A percentile compares a stretch with the other conserved stretches of the same genome.
These are phyloP conservation scores for Raphanus sativus DNA, from an alignment of 345 rosid species.

Conservation along the genomic window DNA sequence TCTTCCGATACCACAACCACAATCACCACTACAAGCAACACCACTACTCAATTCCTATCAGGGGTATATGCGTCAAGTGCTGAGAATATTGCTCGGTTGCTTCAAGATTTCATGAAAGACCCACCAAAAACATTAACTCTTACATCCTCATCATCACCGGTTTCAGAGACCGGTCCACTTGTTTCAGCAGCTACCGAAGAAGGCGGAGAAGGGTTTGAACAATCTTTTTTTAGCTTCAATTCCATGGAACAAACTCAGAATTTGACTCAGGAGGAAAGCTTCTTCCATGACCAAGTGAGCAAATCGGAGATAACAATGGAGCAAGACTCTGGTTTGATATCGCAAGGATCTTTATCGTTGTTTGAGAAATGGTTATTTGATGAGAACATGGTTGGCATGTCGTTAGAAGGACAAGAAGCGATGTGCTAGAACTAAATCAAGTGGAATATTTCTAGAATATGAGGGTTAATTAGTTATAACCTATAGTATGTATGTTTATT, in stretches of 20 bases:
- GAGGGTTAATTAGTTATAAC: conserved; percentile 30
- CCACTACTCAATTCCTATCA: conserved; percentile 26
- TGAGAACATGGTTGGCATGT: conserved; percentile 51
- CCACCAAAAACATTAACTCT: conserved; percentile 36
- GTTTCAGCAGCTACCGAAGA: conserved; percentile 18
- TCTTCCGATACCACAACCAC: conserved; percentile 38
- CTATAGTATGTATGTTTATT: conserved; percentile 18
- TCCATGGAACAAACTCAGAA: conserved; percentile 40
- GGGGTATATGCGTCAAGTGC: conserved; percentile 62
- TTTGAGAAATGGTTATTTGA: conserved; percentile 81
- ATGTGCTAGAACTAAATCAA: conserved; percentile 35
- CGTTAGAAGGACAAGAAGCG: conserved; percentile 43
- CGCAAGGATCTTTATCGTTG: conserved; percentile 50
- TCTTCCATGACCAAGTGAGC: conserved; percentile 49
- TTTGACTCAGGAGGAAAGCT: conserved; percentile 44
- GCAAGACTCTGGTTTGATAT: conserved; percentile 32
- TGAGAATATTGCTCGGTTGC: conserved; percentile 70
- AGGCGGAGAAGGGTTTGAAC: conserved; percentile 34
- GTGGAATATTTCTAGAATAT: not conserved
- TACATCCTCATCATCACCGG: conserved; percentile 28
- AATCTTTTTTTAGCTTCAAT: conserved; percentile 52
- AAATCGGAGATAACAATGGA: conserved; percentile 43
- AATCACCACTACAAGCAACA: conserved; percentile 26
- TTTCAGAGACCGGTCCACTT: conserved; percentile 32
- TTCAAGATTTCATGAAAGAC: conserved; percentile 62